A percentile compares a stretch with the other conserved stretches of the same genome.
Conservation (phyloP, 345 rosid genomes). For the Eucalyptus marginata region DNA sequence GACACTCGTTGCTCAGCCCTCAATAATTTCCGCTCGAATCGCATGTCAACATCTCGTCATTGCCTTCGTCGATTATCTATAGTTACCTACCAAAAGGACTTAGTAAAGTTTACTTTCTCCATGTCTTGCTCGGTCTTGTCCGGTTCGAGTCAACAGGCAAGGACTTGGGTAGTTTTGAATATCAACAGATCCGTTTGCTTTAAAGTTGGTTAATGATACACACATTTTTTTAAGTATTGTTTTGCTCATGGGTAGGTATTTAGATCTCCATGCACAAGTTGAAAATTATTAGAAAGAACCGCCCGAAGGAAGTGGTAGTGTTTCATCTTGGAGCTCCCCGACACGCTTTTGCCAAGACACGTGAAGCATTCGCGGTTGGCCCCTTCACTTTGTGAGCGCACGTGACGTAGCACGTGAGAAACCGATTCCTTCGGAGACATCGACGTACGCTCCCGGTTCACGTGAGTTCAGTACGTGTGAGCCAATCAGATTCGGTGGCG, state of each 20-base stretch:
- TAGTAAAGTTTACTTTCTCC: neutral
- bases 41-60: neutral
- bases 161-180: neutral
- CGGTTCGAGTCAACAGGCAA: neutral
- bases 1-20: neutral
- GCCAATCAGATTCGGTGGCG: neutral
- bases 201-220: neutral
- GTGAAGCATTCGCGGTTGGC: neutral
- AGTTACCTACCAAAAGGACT: neutral
- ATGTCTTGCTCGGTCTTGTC: neutral
- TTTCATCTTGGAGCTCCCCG: neutral
- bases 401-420: neutral
- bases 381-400: neutral
- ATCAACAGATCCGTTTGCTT: neutral
- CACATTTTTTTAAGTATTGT: neutral
- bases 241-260: neutral
- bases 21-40: neutral
- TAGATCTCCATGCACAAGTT: neutral
- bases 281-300: neutral
- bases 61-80: neutral
- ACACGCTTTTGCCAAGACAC: neutral
- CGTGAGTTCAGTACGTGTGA: neutral
- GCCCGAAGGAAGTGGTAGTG: rapidly evolving
- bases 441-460: neutral
- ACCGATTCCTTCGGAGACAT: neutral